A percentile compares a stretch with the other conserved stretches of the same genome.
These are phyloP conservation scores for Claviceps lovelessii DNA, from an alignment of 2,329 filamentous ascomycete genomes.

Conservation along the genomic window DNA sequence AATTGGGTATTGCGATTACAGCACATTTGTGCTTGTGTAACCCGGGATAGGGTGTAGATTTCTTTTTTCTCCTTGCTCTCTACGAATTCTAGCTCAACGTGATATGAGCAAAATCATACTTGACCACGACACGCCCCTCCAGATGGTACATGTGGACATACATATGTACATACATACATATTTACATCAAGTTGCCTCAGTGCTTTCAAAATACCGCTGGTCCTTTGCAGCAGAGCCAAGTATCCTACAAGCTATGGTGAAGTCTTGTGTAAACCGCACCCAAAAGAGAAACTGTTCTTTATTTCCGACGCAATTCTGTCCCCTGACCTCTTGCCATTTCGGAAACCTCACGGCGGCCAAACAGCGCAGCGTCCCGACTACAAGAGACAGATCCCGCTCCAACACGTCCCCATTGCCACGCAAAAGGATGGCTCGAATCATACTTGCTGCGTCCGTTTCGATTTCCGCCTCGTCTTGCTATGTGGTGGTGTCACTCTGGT, in stretches of 20 bases:
- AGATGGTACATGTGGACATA: neutral
- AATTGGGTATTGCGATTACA: neutral
- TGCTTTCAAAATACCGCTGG: neutral
- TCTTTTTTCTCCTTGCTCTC: neutral
- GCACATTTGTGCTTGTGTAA: neutral
- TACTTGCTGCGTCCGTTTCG: neutral
- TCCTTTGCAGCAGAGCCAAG: neutral
- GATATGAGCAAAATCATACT: neutral
- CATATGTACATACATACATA: too few relatives aligned
- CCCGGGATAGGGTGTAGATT: neutral
- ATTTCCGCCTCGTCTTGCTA: neutral
- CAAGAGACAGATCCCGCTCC: neutral
- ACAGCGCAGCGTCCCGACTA: neutral
- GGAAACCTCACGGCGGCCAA: neutral
- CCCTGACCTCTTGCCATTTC: neutral
- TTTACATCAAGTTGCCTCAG: neutral
- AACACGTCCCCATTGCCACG: neutral
- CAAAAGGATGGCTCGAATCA: neutral
- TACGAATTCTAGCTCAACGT: neutral
- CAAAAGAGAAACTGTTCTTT: neutral
- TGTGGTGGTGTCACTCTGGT: too few relatives aligned
- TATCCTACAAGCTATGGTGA: neutral
- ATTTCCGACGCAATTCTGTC: too few relatives aligned
- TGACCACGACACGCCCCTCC: neutral
- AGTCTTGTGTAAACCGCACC: neutral